A percentile compares a stretch with the other conserved stretches of the same genome.
Evolutionary conservation across 257 asterid species (phyloP).

Genomic region (Mentha longifolia): DNA sequence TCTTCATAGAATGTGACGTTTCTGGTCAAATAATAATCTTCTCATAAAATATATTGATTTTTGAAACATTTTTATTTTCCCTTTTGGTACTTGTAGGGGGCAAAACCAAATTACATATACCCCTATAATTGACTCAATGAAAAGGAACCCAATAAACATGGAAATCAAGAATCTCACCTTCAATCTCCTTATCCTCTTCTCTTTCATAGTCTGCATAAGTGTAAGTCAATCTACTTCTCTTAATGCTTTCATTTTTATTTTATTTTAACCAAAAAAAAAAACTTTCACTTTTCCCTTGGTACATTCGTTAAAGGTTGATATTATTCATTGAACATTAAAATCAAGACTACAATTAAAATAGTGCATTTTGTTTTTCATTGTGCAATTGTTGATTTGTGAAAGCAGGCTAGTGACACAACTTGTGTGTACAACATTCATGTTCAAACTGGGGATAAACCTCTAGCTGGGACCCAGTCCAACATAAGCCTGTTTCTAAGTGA

Average conservation of each 20-base stretch:
- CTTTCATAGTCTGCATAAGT: slow-evolving; percentile 25
- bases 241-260: not conserved
- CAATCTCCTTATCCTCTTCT: slow-evolving; percentile 30
- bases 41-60: not conserved
- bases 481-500: too few relatives aligned
- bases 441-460: too few relatives aligned
- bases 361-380: too few relatives aligned
- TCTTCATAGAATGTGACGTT: not conserved
- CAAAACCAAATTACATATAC: not conserved
- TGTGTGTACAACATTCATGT: too few relatives aligned
- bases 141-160: slow-evolving; percentile 5
- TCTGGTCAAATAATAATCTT: not conserved
- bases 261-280: not conserved
- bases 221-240: slow-evolving; percentile 16
- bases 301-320: not conserved
- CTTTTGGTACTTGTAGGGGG: not conserved
- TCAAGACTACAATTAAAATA: too few relatives aligned
- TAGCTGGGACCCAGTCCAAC: too few relatives aligned
- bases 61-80: not conserved
- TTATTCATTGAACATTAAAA: too few relatives aligned
- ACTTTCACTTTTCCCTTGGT: not conserved
- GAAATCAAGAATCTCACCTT: slow-evolving; percentile 23
- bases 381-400: too few relatives aligned
- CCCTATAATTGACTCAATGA: not conserved
- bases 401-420: too few relatives aligned